A percentile compares a stretch with the other conserved stretches of the same genome.
Conservation (phyloP, 148 eudicot genomes). For the Persicaria maculosa region DNA sequence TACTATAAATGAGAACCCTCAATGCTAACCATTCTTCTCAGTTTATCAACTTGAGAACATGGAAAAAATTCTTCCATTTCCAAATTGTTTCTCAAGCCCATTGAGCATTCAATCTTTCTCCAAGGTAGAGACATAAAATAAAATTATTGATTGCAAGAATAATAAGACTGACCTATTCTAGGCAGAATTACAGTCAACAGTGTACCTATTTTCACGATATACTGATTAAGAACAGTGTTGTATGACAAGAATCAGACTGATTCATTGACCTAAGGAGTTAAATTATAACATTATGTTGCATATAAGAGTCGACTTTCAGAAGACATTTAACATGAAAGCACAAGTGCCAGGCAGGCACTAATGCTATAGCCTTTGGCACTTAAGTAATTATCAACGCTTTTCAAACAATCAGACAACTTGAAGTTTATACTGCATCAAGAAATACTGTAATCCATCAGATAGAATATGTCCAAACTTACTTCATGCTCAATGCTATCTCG, state of each 20-base stretch:
- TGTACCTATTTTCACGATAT: too few relatives aligned
- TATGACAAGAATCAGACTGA: not conserved
- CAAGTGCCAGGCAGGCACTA: not conserved
- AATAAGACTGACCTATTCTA: too few relatives aligned
- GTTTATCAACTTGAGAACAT: not conserved
- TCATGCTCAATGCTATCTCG: conserved; percentile 96
- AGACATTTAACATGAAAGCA: too few relatives aligned
- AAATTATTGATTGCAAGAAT: too few relatives aligned
- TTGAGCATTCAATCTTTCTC: not conserved
- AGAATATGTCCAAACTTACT: conserved; percentile 35
- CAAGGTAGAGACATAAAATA: not conserved
- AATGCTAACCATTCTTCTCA: not conserved
- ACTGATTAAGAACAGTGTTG: not conserved
- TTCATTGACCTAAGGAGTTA: not conserved
- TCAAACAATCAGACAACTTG: conserved; percentile 2
- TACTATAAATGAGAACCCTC: not conserved
- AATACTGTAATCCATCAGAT: not conserved
- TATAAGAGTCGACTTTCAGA: not conserved
- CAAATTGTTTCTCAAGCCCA: not conserved
- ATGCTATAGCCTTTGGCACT: not conserved
- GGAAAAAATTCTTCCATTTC: not conserved
- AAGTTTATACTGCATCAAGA: not conserved
- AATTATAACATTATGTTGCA: not conserved
- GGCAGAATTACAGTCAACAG: too few relatives aligned
- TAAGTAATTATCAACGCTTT: not conserved